Conservation (phyloP, 176 grass and related monocot species). For the Chrysopogon serrulatus region DNA sequence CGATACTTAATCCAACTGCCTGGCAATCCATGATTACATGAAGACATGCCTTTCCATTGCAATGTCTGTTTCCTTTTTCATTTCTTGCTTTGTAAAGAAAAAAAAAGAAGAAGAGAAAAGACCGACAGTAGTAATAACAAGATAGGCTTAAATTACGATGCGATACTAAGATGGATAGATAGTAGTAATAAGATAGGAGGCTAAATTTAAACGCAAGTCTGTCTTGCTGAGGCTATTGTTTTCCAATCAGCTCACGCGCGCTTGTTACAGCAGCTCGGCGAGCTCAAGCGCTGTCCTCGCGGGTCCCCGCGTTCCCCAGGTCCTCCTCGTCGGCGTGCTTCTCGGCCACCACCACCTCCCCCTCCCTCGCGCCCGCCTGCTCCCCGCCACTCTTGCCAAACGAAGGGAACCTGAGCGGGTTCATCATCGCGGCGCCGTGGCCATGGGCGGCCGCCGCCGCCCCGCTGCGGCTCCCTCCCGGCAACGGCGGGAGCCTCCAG, state of each 20-base stretch:
- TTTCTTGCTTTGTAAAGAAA: neutral
- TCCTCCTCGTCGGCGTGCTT: slow-evolving; percentile 39
- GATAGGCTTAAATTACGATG: too few relatives aligned
- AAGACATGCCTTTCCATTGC: neutral
- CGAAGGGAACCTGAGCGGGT: too few relatives aligned
- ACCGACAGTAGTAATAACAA: too few relatives aligned
- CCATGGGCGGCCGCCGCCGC: neutral
- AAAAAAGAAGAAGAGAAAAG: neutral
- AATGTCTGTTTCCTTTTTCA: slow-evolving; percentile 24
- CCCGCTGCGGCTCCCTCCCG: slow-evolving; percentile 32
- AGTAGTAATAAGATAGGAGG: too few relatives aligned
- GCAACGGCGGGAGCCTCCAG: slow-evolving; percentile 26
- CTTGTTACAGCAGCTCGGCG: neutral
- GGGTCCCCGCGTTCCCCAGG: slow-evolving; percentile 56
- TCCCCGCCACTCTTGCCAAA: too few relatives aligned
- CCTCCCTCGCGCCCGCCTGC: too few relatives aligned
- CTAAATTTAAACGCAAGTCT: neutral
- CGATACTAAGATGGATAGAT: too few relatives aligned
- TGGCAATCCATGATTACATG: neutral
- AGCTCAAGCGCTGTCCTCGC: slow-evolving; percentile 25
- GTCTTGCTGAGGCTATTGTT: neutral
- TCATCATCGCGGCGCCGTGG: slow-evolving; percentile 10
- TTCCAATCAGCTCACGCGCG: neutral
- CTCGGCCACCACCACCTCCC: slow-evolving; percentile 49
- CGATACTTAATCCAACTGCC: neutral